Conservation (phyloP, 202 grass and related monocot species). For the Digitaria exilis region DNA sequence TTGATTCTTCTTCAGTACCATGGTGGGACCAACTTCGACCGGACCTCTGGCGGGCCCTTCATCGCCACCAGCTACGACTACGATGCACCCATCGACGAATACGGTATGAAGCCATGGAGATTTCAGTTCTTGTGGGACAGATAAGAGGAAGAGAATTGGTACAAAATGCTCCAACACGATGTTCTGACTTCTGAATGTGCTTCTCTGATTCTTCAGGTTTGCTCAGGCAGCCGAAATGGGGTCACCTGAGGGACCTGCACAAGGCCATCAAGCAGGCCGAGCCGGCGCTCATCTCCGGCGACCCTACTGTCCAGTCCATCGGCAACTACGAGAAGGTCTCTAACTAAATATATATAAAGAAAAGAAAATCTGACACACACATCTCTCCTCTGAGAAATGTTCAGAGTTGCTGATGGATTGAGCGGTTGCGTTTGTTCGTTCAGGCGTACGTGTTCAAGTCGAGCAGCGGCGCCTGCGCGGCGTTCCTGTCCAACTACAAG, state of each 20-base stretch:
- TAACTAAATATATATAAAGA: no score
- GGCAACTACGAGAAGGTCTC: constrained; percentile 87
- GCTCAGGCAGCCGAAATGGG: constrained; percentile 86
- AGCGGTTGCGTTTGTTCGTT: not conserved
- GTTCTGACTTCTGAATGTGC: not conserved
- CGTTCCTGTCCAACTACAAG: constrained; percentile 91
- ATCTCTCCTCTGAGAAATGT: no score
- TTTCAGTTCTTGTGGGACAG: not conserved
- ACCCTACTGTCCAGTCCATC: constrained; percentile 63
- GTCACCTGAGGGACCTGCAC: constrained; percentile 88
- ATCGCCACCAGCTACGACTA: constrained; percentile 99
- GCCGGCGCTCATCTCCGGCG: constrained; percentile 67
- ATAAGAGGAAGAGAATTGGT: not conserved
- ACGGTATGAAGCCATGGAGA: constrained; percentile 39
- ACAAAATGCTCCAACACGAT: not conserved
- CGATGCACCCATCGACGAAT: constrained; percentile 96
- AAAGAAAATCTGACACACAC: no score
- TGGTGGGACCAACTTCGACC: constrained; percentile 94
- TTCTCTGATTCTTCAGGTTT: constrained; percentile 50
- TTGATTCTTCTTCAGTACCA: constrained; percentile 65
- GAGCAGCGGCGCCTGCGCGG: constrained; percentile 71
- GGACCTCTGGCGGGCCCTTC: constrained; percentile 91
- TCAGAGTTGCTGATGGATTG: not conserved
- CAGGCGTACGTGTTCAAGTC: constrained; percentile 90
- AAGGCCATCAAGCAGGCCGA: constrained; percentile 95